Evolutionary conservation across 768 basidiomycete species (phyloP).

Genomic region (Cyclocybe aegerita): DNA sequence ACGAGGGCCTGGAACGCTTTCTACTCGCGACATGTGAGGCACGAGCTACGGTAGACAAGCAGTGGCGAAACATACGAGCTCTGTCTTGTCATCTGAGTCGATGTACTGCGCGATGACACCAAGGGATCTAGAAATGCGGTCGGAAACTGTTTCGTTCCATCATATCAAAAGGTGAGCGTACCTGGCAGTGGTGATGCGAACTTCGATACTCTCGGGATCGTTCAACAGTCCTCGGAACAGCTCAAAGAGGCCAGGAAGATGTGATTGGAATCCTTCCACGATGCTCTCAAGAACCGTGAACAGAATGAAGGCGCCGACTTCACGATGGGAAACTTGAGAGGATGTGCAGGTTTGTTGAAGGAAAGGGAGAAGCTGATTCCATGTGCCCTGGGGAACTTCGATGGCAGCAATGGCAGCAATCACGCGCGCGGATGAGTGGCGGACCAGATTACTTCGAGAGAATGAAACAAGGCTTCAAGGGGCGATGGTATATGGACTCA

Average conservation of each 20-base stretch:
- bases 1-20: conserved; percentile 86
- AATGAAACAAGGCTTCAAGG: conserved; percentile 13
- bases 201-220: conserved; percentile 87
- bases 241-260: conserved; percentile 72
- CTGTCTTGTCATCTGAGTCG: conserved; percentile 80
- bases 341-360: conserved; percentile 78
- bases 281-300: conserved; percentile 91
- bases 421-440: conserved; percentile 90
- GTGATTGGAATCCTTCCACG: conserved; percentile 83
- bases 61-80: conserved; percentile 60
- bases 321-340: conserved; percentile 70
- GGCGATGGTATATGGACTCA: conserved; percentile 34
- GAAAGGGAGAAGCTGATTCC: conserved; percentile 89
- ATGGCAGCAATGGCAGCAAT: conserved; percentile 90
- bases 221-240: conserved; percentile 70
- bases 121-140: conserved; percentile 54
- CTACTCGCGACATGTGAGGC: conserved; percentile 33
- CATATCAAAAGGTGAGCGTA: conserved; percentile 26
- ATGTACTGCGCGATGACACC: conserved; percentile 94
- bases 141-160: background rate
- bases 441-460: conserved; percentile 73
- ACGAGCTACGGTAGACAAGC: background rate
- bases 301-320: conserved; percentile 88
- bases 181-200: conserved; percentile 88
- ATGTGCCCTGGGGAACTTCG: conserved; percentile 77